Evolutionary conservation across 495 filamentous ascomycete genomes (phyloP).

Genomic region (Annulohypoxylon bovei): DNA sequence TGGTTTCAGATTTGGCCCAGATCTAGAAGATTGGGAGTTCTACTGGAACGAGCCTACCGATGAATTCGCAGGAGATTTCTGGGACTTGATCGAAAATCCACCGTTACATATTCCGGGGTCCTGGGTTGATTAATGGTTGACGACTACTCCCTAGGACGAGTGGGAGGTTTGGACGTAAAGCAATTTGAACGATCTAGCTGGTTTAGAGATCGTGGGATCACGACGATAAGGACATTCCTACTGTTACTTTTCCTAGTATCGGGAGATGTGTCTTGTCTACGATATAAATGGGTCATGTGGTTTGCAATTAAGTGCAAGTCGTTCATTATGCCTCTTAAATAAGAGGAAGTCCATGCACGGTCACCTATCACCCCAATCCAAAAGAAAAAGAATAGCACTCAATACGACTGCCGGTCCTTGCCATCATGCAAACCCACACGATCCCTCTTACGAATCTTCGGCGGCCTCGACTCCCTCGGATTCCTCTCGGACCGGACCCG

Average conservation of each 20-base stretch:
- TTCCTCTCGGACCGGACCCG: conserved; percentile 26
- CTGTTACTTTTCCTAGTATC: too few relatives aligned
- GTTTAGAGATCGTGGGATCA: background rate
- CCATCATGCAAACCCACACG: background rate
- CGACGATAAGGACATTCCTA: background rate
- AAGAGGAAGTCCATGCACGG: background rate
- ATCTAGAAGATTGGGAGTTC: conserved; percentile 35
- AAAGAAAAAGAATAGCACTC: background rate
- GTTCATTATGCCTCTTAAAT: too few relatives aligned
- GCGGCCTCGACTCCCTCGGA: conserved; percentile 20
- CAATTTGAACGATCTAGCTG: too few relatives aligned
- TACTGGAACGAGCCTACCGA: conserved; percentile 29
- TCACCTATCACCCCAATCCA: background rate
- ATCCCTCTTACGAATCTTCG: conserved; percentile 33
- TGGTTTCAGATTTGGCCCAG: conserved; percentile 21
- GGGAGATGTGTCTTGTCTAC: too few relatives aligned
- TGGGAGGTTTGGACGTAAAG: background rate
- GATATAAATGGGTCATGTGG: too few relatives aligned
- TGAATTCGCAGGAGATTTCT: conserved; percentile 34
- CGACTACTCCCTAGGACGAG: background rate
- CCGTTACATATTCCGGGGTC: conserved; percentile 29
- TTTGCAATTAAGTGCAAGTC: too few relatives aligned
- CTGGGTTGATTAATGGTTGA: conserved; percentile 23
- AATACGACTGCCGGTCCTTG: background rate
- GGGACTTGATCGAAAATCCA: conserved; percentile 34